A percentile compares a stretch with the other conserved stretches of the same genome.
Conservation (phyloP, 352 stramenopile genomes). For the Globisporangium takayamanum region DNA sequence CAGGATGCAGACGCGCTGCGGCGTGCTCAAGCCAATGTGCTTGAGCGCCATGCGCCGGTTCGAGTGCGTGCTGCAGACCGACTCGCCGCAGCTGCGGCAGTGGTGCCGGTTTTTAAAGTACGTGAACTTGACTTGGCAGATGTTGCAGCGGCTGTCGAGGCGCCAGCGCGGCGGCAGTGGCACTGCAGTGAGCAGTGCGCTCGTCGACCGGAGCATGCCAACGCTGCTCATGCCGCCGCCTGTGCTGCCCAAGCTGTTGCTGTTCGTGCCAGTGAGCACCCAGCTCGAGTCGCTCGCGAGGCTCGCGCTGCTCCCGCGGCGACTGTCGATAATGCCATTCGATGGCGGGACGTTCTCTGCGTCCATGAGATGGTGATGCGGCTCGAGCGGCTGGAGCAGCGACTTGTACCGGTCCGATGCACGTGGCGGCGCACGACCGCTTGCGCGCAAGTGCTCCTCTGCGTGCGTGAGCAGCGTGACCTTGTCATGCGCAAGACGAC, state of each 20-base stretch:
- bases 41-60: conserved; percentile 58
- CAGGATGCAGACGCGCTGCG: conserved; percentile 73
- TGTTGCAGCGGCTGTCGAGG: conserved; percentile 71
- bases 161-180: conserved; percentile 62
- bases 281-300: conserved; percentile 1
- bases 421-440: conserved; percentile 39
- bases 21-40: conserved; percentile 45
- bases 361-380: neutral
- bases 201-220: conserved; percentile 22
- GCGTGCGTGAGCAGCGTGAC: conserved; percentile 33
- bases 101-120: conserved; percentile 86
- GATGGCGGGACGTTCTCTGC: conserved; percentile 2
- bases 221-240: conserved; percentile 6
- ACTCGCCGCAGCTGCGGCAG: conserved; percentile 83
- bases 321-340: neutral
- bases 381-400: conserved; percentile 6
- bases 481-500: conserved; percentile 42
- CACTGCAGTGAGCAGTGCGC: conserved; percentile 18
- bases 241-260: conserved; percentile 1
- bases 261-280: conserved; percentile 5
- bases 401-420: conserved; percentile 45
- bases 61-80: conserved; percentile 80
- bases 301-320: neutral
- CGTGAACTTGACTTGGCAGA: conserved; percentile 81
- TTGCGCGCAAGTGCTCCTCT: conserved; percentile 38